Evolutionary conservation across 495 filamentous ascomycete genomes (phyloP), one percentile per base, ranked within the genome.

Genomic region (Penicillium arizonense): DNA sequence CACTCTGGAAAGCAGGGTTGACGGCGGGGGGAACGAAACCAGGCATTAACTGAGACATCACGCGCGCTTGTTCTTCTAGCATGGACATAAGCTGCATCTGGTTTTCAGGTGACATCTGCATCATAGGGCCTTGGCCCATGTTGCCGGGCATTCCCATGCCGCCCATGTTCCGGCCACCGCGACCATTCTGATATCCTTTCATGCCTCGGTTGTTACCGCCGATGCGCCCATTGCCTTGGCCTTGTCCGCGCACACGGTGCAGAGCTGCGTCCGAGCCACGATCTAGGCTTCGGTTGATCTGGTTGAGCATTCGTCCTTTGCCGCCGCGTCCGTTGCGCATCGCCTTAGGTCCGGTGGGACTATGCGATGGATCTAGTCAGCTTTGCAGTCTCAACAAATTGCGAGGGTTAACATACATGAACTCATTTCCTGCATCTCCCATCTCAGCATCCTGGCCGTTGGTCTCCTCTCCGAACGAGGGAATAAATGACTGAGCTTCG

Each of bases 301-400:
- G 90, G 46, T 90, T 89, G 48, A 97, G 75, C 73, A 97, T 84
- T 34, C 91, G 83, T 59, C 87, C 89, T 49, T 66, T 83, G 36
- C 84, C 80, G 24, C 76, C 76, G 44, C 71, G 75, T 26, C 79
- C 80, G 65, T 88, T 89, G 53, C 94, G 87, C 95, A 98, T 97
- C 4, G 92, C 90, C 69, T 91, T 94, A 20, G 94, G 94, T 37
- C 91, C 94, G 8, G 93, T 97, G 14, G 94, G 94, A 63, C 92
- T 97, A 59, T 42, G n/a, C 35, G 45, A 44, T 52, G 30, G 63
- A 53, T 14, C 47, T 11, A 41, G 56, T 71, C 36, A 53, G 55
- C 37, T 52, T 18, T 12, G 36, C 12, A 2, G 20, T n/a, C 13
- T 23, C 34, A 39, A 23, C 14, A 28, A 14, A 37, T n/a, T 2